These are phyloP conservation scores for Apophysomyces ossiformis DNA, from an alignment of 371 early-diverging fungal species.

Conservation along the genomic window DNA sequence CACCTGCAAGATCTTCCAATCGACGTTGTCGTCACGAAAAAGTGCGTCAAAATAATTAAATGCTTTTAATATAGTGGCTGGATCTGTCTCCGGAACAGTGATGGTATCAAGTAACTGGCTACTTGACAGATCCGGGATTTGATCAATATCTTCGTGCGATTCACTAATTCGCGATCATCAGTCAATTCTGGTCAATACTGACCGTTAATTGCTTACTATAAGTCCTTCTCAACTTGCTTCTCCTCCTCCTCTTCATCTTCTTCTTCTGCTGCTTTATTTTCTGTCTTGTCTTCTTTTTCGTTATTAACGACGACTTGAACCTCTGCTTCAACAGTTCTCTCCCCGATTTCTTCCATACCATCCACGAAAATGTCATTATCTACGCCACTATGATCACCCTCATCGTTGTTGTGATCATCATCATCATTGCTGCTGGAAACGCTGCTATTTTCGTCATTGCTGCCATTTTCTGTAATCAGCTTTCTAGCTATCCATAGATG, in stretches of 20 bases:
- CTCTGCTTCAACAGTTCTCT: background rate
- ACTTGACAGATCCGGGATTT: background rate
- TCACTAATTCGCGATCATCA: background rate
- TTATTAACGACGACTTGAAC: too few relatives aligned
- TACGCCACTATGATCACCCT: conserved; percentile 46
- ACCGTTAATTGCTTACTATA: too few relatives aligned
- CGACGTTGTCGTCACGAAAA: conserved; percentile 10
- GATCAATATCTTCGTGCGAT: background rate
- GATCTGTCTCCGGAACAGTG: conserved; percentile 37
- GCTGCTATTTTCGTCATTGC: background rate
- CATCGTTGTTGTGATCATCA: conserved; percentile 1
- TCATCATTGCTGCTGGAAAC: background rate
- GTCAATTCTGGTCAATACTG: too few relatives aligned
- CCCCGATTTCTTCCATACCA: conserved; percentile 33
- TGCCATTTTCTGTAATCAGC: background rate
- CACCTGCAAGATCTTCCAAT: conserved; percentile 23
- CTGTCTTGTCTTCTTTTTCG: too few relatives aligned
- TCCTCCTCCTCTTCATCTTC: background rate
- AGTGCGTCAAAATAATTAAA: conserved; percentile 30
- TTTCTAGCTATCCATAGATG: conserved; percentile 16
- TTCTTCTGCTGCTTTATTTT: background rate
- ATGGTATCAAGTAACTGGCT: conserved; percentile 7
- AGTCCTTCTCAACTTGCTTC: too few relatives aligned
- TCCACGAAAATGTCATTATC: conserved; percentile 44
- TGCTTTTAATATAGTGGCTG: conserved; percentile 27